A percentile compares a stretch with the other conserved stretches of the same genome.
These are phyloP conservation scores for Simplicillium sp. DNA, from an alignment of 2,329 filamentous ascomycete species.

Conservation along the genomic window DNA sequence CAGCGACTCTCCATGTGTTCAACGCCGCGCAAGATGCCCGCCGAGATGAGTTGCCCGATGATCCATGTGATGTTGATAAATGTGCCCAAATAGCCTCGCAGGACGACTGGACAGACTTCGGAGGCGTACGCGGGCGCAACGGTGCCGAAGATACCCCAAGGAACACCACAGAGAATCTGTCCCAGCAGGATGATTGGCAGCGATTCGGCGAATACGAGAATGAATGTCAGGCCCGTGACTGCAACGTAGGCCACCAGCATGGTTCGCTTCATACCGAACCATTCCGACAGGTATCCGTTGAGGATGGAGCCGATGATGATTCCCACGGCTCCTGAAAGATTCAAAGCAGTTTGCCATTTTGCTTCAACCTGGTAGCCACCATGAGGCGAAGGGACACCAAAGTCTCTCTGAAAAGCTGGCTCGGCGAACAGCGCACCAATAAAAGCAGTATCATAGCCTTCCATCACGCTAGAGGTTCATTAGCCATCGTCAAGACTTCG, in stretches of 20 bases:
- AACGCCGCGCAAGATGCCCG: conserved; percentile 24
- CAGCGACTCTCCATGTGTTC: background rate
- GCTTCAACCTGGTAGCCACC: conserved; percentile 28
- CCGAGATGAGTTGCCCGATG: conserved; percentile 31
- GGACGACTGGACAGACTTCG: conserved; percentile 26
- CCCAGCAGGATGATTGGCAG: conserved; percentile 27
- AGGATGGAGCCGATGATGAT: conserved; percentile 37
- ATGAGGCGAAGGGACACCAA: conserved; percentile 8
- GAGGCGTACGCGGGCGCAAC: conserved; percentile 36
- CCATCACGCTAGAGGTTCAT: conserved; percentile 27
- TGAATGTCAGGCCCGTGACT: conserved; percentile 32
- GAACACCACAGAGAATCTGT: conserved; percentile 35
- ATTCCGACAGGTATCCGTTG: conserved; percentile 34
- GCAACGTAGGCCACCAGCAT: conserved; percentile 29
- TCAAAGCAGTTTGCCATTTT: conserved; percentile 39
- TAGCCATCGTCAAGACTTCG: too few species aligned
- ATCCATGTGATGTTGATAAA: conserved; percentile 24
- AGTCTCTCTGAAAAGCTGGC: conserved; percentile 19
- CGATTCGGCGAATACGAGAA: conserved; percentile 34
- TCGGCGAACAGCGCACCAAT: conserved; percentile 27
- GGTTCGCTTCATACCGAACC: conserved; percentile 31
- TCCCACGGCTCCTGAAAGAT: conserved; percentile 32
- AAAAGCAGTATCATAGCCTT: conserved; percentile 27
- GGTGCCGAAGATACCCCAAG: conserved; percentile 35
- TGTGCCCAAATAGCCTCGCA: conserved; percentile 33